These are phyloP conservation scores for Talaromyces thailandensis DNA, from an alignment of 495 filamentous ascomycete species.

Conservation along the genomic window DNA sequence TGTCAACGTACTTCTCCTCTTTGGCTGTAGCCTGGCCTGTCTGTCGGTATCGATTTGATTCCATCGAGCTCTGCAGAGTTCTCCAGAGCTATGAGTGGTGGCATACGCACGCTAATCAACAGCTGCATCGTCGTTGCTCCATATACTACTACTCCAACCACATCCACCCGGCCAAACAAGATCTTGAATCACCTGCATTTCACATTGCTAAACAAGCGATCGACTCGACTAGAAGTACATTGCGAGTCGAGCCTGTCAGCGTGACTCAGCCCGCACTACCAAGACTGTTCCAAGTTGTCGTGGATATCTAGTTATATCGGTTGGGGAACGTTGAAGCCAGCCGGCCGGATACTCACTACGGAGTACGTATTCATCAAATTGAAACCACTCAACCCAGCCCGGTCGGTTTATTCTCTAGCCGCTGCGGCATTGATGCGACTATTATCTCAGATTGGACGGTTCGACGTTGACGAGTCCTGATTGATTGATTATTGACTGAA, in stretches of 20 bases:
- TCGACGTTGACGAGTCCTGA: neutral
- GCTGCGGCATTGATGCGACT: neutral
- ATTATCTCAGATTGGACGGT: neutral
- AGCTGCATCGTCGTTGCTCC: neutral
- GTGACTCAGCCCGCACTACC: neutral
- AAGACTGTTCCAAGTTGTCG: no score
- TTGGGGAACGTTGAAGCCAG: neutral
- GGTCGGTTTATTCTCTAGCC: neutral
- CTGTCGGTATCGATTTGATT: constrained; percentile 1
- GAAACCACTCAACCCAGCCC: neutral
- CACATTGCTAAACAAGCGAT: neutral
- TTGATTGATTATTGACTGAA: neutral
- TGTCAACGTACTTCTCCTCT: neutral
- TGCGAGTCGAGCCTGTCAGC: neutral
- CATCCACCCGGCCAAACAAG: neutral
- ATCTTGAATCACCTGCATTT: neutral
- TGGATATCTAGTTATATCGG: neutral
- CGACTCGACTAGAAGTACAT: neutral
- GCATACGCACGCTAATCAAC: neutral
- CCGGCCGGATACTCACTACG: neutral
- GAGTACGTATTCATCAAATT: neutral
- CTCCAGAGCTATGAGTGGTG: neutral
- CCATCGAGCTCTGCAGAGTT: constrained; percentile 4
- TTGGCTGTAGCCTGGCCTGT: neutral
- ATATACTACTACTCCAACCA: neutral